phyloP scores from a whole-genome alignment of 2,329 filamentous ascomycete species.

The Pestalotiopsis sp. region DNA sequence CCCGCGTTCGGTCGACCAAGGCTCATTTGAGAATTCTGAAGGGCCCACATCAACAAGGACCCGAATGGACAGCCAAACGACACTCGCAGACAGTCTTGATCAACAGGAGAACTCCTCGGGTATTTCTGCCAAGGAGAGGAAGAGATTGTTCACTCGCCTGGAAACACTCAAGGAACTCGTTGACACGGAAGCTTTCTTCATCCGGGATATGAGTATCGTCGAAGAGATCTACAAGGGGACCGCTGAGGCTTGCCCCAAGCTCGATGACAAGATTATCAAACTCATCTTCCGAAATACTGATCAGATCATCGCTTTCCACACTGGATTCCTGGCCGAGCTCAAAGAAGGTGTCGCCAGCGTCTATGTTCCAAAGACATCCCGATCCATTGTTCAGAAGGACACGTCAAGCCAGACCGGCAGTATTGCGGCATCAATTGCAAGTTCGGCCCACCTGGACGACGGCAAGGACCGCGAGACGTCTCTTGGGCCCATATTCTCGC shows the following conservation, averaged over 20 bases:
- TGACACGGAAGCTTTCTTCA: conserved; percentile 88
- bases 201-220: conserved; percentile 94
- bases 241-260: conserved; percentile 74
- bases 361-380: conserved; percentile 64
- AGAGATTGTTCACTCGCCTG: conserved; percentile 76
- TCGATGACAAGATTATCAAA: conserved; percentile 83
- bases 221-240: conserved; percentile 98
- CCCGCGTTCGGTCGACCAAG: conserved; percentile 46
- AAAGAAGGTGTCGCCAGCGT: conserved; percentile 79
- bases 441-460: conserved; percentile 46
- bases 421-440: conserved; percentile 31
- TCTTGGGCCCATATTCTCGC: conserved; percentile 54
- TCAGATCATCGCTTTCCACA: conserved; percentile 85
- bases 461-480: conserved; percentile 52
- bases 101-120: conserved; percentile 30
- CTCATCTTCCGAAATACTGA: conserved; percentile 91
- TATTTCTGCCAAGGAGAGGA: conserved; percentile 56
- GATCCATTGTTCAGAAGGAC: conserved; percentile 39
- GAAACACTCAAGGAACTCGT: conserved; percentile 89
- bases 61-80: conserved; percentile 36
- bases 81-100: conserved; percentile 36
- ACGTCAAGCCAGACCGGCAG: conserved; percentile 41
- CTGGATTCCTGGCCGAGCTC: conserved; percentile 73
- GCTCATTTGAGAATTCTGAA: conserved; percentile 44
- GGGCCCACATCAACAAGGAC: conserved; percentile 36